These are phyloP conservation scores for Ligustrum vulgare DNA, from an alignment of 257 asterid genomes.

Conservation along the genomic window DNA sequence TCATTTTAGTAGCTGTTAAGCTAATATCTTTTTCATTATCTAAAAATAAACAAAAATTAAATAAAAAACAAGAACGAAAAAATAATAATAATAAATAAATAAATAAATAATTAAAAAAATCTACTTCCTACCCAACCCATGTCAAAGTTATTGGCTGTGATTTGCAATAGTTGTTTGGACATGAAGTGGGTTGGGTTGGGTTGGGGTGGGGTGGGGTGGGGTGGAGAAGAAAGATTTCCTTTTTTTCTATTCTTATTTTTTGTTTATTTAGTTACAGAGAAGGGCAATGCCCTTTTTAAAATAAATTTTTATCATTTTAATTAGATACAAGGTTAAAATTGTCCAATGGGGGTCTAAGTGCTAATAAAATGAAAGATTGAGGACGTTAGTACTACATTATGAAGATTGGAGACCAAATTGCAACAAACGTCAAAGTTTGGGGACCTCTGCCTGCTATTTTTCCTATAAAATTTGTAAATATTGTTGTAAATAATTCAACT, in stretches of 20 bases:
- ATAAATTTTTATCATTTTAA: neutral
- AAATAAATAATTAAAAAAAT: too few relatives aligned
- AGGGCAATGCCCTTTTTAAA: neutral
- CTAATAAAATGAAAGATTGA: too few relatives aligned
- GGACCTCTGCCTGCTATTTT: too few relatives aligned
- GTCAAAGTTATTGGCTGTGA: neutral
- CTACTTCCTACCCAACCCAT: neutral
- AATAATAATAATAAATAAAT: too few relatives aligned
- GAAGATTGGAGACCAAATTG: too few relatives aligned
- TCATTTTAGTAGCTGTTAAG: neutral
- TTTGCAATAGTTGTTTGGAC: neutral
- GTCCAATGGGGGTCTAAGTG: too few relatives aligned
- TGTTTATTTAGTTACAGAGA: neutral
- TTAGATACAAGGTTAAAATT: neutral
- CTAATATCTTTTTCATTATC: neutral
- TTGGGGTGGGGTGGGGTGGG: neutral
- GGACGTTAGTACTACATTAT: too few relatives aligned
- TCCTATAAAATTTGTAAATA: too few relatives aligned
- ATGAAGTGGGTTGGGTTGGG: neutral
- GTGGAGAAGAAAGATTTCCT: neutral
- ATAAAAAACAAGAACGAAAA: neutral
- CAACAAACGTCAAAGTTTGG: too few relatives aligned
- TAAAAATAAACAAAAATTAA: neutral
- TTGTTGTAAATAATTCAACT: too few relatives aligned
- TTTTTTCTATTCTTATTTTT: neutral